Conservation (phyloP, 192 early-diverging fungal species). For the Coemansia sp. region DNA sequence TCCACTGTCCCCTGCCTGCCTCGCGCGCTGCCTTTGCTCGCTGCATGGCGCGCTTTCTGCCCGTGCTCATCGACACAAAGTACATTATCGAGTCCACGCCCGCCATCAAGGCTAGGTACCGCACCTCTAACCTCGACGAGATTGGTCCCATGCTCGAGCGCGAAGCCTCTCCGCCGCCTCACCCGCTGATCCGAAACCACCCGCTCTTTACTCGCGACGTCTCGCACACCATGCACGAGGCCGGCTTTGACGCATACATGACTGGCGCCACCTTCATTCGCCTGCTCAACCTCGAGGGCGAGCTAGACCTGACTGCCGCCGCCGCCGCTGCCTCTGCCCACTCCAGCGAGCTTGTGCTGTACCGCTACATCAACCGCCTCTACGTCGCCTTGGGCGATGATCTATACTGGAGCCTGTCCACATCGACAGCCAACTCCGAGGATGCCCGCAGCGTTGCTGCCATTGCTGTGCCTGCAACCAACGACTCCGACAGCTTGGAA, state of each 20-base stretch:
- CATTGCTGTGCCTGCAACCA: neutral
- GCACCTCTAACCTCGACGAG: conserved; percentile 42
- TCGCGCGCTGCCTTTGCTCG: conserved; percentile 68
- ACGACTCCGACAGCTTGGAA: neutral
- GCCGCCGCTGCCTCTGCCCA: neutral
- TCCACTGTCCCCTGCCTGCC: conserved; percentile 64
- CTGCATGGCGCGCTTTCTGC: conserved; percentile 53
- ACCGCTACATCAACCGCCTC: conserved; percentile 42
- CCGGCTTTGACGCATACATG: conserved; percentile 87
- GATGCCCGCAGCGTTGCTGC: neutral
- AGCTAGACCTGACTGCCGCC: conserved; percentile 10
- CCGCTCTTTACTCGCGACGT: conserved; percentile 51
- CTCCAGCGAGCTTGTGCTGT: conserved; percentile 33
- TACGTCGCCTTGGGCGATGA: conserved; percentile 10
- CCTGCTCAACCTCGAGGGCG: conserved; percentile 51
- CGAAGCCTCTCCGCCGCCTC: neutral
- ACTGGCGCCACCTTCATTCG: conserved; percentile 79
- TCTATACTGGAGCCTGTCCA: conserved; percentile 12
- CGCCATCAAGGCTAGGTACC: conserved; percentile 19
- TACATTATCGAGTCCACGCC: conserved; percentile 49
- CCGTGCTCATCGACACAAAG: conserved; percentile 47
- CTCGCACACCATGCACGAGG: conserved; percentile 70
- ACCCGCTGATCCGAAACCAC: conserved; percentile 44
- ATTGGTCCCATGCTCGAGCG: conserved; percentile 31
- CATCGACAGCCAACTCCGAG: neutral